Conservation (phyloP, 192 early-diverging fungal genomes). For the Backusella macrospora region DNA sequence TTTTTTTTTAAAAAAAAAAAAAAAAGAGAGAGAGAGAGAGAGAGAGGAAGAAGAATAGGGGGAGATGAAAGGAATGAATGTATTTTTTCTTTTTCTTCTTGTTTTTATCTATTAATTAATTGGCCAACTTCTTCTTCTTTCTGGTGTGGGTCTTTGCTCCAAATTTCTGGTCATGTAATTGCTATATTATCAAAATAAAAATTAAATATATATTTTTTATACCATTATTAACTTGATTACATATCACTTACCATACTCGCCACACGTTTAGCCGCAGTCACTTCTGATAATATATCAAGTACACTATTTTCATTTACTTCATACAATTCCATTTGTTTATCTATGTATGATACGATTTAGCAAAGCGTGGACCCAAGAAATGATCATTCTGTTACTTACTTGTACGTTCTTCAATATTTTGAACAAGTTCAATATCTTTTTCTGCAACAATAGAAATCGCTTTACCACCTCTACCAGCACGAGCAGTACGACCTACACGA, state of each 20-base stretch:
- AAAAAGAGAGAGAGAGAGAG: neutral
- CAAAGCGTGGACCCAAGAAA: neutral
- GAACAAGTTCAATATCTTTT: slow-evolving; percentile 83
- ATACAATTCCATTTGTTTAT: slow-evolving; percentile 81
- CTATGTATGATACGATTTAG: slow-evolving; percentile 38
- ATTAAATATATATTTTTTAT: neutral
- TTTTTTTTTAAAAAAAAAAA: too few relatives aligned
- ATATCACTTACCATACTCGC: slow-evolving; percentile 73
- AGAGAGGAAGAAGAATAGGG: slow-evolving; percentile 1
- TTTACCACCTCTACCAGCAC: slow-evolving; percentile 91
- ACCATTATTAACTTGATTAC: neutral
- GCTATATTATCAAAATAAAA: slow-evolving; percentile 27
- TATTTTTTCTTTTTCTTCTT: slow-evolving; percentile 31
- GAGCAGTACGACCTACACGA: slow-evolving; percentile 96
- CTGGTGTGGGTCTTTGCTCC: slow-evolving; percentile 59
- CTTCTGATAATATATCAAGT: slow-evolving; percentile 82
- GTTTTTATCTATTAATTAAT: slow-evolving; percentile 56
- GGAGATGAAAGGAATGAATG: neutral
- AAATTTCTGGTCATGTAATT: slow-evolving; percentile 54
- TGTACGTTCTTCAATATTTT: slow-evolving; percentile 88
- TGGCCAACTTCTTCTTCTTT: slow-evolving; percentile 54
- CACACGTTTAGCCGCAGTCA: slow-evolving; percentile 83
- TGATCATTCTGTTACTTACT: slow-evolving; percentile 43
- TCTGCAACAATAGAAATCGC: slow-evolving; percentile 88
- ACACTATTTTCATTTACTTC: slow-evolving; percentile 80